phyloP scores from a whole-genome alignment of 2,329 filamentous ascomycete species.

The Gaeumannomyces sp. region DNA sequence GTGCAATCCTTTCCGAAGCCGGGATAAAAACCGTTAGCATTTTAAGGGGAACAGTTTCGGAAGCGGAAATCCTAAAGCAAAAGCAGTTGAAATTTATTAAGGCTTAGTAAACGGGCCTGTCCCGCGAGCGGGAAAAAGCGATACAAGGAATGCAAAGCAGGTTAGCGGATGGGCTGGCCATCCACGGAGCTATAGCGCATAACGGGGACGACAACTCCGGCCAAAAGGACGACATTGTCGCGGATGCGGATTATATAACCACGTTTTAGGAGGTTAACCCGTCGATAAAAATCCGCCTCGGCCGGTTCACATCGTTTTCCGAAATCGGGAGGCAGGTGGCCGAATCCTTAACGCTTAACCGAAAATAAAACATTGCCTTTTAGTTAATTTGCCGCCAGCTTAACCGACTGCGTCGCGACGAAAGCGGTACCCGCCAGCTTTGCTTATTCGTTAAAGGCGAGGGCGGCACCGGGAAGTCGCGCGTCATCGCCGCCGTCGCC shows the following conservation, averaged over 20 bases:
- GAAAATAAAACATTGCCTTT: neutral
- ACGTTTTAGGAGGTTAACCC: neutral
- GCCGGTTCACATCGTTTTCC: neutral
- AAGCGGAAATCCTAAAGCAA: too few relatives aligned
- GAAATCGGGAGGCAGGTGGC: neutral
- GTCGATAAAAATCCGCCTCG: neutral
- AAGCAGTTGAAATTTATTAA: too few relatives aligned
- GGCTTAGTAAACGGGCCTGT: too few relatives aligned
- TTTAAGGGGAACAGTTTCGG: too few relatives aligned
- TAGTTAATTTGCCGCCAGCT: neutral
- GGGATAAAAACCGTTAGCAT: too few relatives aligned
- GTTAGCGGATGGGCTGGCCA: too few relatives aligned
- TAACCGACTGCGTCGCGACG: neutral
- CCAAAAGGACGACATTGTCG: neutral
- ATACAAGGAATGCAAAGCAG: too few relatives aligned
- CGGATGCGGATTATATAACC: neutral
- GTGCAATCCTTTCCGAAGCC: too few relatives aligned
- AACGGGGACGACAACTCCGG: neutral
- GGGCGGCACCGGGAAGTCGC: neutral
- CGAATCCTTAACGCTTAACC: neutral
- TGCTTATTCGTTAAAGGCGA: neutral
- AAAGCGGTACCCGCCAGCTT: neutral
- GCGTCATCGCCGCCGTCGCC: too few relatives aligned
- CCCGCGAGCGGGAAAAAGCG: too few relatives aligned
- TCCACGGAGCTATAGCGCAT: neutral